phyloP scores from a whole-genome alignment of 441 rosid genomes.

The Pelargonium myrrhifolium region DNA sequence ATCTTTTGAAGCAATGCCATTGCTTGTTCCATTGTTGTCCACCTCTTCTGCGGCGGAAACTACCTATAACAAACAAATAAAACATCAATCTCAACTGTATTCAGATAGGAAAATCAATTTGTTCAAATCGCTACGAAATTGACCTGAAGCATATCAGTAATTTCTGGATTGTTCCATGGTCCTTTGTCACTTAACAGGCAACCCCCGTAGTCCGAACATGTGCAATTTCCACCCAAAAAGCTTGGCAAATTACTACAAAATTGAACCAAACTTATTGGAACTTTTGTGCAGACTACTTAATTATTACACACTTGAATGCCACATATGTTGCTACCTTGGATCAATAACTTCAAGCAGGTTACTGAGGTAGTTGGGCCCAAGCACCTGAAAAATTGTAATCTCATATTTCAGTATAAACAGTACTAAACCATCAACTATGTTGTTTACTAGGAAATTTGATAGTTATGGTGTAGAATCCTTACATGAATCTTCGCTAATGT shows the following conservation, averaged over 20 bases:
- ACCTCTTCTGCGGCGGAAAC: conserved; percentile 28
- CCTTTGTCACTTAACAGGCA: conserved; percentile 55
- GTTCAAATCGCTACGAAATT: no score
- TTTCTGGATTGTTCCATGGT: conserved; percentile 61
- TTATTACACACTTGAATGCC: no score
- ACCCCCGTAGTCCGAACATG: conserved; percentile 51
- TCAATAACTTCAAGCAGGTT: conserved; percentile 42
- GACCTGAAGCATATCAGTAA: conserved; percentile 43
- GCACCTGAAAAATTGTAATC: conserved; percentile 36
- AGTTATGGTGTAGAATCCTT: no score
- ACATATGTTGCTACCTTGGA: conserved; percentile 37
- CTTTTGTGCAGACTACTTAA: no score
- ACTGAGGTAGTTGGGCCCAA: conserved; percentile 37
- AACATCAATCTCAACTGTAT: neutral
- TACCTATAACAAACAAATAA: conserved; percentile 25
- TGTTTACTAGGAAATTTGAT: no score
- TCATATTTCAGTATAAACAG: conserved; percentile 1
- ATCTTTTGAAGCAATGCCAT: conserved; percentile 19
- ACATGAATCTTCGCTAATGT: conserved; percentile 53
- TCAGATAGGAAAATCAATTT: no score
- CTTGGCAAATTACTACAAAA: conserved; percentile 46
- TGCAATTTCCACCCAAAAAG: conserved; percentile 57
- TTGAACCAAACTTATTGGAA: conserved; percentile 1
- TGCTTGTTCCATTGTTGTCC: conserved; percentile 17
- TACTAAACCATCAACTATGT: no score